Percentiles rank a stretch among this genome's conserved stretches.
Conservation (phyloP, 176 grass and related monocot species). For the Eragrostis curvula region DNA sequence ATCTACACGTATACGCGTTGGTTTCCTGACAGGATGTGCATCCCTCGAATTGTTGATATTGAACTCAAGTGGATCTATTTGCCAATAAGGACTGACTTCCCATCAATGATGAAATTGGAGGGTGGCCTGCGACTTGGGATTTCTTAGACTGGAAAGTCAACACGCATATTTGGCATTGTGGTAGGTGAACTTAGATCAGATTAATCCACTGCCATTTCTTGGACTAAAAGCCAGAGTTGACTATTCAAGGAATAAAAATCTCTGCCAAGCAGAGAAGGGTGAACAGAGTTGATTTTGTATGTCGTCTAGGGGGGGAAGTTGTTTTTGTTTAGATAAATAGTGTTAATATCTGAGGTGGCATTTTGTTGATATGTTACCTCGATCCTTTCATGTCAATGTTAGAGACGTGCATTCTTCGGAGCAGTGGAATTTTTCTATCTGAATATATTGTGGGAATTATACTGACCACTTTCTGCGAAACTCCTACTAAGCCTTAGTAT, state of each 20-base stretch:
- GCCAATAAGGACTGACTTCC: not conserved
- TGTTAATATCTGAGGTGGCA: not conserved
- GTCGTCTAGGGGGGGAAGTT: too few species aligned
- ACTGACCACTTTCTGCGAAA: too few species aligned
- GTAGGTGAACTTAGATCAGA: not conserved
- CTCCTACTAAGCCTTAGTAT: too few species aligned
- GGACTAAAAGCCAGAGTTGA: constrained; percentile 11
- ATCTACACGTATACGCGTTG: not conserved
- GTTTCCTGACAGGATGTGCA: not conserved
- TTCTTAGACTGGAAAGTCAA: not conserved
- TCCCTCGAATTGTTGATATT: not conserved
- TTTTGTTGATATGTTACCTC: too few species aligned
- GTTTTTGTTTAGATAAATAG: too few species aligned
- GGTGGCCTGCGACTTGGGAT: not conserved
- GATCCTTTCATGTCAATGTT: too few species aligned
- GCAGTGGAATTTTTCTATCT: too few species aligned
- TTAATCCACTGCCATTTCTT: not conserved
- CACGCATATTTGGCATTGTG: not conserved
- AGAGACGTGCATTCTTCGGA: too few species aligned
- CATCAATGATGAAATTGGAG: not conserved
- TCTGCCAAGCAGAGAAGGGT: not conserved
- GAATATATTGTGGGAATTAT: too few species aligned
- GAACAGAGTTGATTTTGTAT: not conserved
- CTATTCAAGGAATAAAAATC: not conserved
- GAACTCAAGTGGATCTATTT: not conserved